These are phyloP conservation scores for Tuber microsphaerosporum DNA, from an alignment of 495 filamentous ascomycete genomes.

Conservation along the genomic window DNA sequence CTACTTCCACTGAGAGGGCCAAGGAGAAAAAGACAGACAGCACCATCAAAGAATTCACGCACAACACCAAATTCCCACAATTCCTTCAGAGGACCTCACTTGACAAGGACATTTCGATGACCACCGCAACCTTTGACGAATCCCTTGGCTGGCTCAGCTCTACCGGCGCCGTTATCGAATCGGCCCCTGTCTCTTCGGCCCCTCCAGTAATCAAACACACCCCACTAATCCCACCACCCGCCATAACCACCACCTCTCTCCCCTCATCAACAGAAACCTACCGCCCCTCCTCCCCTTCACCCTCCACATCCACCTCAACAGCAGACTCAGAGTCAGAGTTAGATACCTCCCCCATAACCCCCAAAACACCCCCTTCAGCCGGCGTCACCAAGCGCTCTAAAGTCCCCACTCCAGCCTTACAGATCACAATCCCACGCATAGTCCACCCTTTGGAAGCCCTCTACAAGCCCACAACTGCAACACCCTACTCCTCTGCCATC, in stretches of 20 bases:
- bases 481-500: slow-evolving; percentile 20
- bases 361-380: slow-evolving; percentile 22
- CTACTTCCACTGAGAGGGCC: slow-evolving; percentile 43
- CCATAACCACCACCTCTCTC: slow-evolving; percentile 15
- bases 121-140: slow-evolving; percentile 3
- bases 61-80: slow-evolving; percentile 67
- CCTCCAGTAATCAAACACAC: slow-evolving; percentile 5
- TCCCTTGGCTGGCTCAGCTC: slow-evolving; percentile 1
- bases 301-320: slow-evolving; percentile 35
- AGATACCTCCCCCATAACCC: slow-evolving; percentile 31
- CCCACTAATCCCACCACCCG: slow-evolving; percentile 13
- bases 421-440: slow-evolving; percentile 56
- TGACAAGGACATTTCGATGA: slow-evolving; percentile 41
- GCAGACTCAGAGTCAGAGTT: slow-evolving; percentile 16
- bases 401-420: slow-evolving; percentile 20
- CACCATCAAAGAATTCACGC: slow-evolving; percentile 71
- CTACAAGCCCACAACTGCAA: slow-evolving; percentile 58
- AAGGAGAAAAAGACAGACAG: slow-evolving; percentile 54
- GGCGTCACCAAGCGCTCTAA: slow-evolving; percentile 36
- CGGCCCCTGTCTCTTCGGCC: neutral
- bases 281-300: slow-evolving; percentile 5
- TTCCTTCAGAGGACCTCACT: slow-evolving; percentile 55
- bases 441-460: slow-evolving; percentile 83
- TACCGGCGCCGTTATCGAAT: neutral
- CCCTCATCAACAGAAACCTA: slow-evolving; percentile 15